Evolutionary conservation across 306 rosid genomes (phyloP).

Genomic region (Malus domestica): DNA sequence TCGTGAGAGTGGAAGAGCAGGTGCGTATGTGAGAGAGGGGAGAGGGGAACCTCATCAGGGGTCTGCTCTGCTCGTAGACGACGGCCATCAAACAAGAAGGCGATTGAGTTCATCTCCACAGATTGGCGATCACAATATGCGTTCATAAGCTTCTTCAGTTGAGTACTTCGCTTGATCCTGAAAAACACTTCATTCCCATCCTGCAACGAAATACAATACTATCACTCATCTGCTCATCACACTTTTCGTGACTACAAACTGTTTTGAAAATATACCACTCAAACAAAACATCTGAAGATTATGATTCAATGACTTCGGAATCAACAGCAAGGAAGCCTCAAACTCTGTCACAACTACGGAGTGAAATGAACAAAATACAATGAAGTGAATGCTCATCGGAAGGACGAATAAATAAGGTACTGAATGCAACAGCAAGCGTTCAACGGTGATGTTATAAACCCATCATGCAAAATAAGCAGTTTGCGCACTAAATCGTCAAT

Average conservation of each 20-base stretch:
- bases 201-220: neutral
- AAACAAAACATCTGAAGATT: no score
- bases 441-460: no score
- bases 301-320: no score
- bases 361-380: no score
- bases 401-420: no score
- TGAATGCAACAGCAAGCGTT: no score
- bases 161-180: slow-evolving; percentile 63
- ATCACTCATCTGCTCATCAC: no score
- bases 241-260: no score
- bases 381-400: no score
- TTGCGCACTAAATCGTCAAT: neutral
- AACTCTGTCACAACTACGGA: no score
- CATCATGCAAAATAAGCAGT: neutral
- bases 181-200: slow-evolving; percentile 53
- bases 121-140: slow-evolving; percentile 72
- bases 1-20: neutral
- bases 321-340: no score
- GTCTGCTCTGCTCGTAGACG: slow-evolving; percentile 63
- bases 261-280: no score
- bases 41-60: slow-evolving; percentile 53
- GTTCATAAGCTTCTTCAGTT: slow-evolving; percentile 70
- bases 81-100: slow-evolving; percentile 63
- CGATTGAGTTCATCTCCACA: slow-evolving; percentile 42
- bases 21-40: neutral